Evolutionary conservation across 129 eudicot species (phyloP).

Genomic region (Arctium minus): DNA sequence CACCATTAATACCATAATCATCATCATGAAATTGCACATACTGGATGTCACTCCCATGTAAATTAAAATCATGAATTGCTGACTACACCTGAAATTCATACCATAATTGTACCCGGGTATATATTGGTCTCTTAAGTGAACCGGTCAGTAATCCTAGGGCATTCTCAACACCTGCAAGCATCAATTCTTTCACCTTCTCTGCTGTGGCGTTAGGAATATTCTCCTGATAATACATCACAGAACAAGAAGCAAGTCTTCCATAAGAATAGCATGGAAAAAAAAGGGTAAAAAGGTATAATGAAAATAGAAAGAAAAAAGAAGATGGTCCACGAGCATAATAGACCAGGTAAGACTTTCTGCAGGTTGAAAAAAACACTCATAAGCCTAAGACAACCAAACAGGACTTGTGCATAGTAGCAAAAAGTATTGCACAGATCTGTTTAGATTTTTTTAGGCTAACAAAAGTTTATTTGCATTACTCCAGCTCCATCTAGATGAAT

Average conservation of each 20-base stretch:
- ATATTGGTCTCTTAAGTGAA: conserved; percentile 71
- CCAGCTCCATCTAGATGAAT: neutral
- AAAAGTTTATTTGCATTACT: neutral
- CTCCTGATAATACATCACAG: conserved; percentile 49
- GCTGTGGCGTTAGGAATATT: conserved; percentile 79
- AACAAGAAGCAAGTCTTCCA: neutral
- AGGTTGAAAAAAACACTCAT: neutral
- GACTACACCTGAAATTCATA: conserved; percentile 25
- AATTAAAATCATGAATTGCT: neutral
- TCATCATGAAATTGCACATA: neutral
- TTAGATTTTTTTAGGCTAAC: neutral
- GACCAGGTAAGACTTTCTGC: neutral
- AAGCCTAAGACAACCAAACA: no score
- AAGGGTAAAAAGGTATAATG: neutral
- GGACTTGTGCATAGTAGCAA: no score
- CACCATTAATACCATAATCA: neutral
- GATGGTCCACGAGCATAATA: neutral
- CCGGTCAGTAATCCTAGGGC: conserved; percentile 65
- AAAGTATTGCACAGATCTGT: neutral
- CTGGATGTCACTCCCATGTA: neutral
- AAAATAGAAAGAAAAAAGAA: neutral
- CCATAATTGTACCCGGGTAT: conserved; percentile 81
- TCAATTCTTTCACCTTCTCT: conserved; percentile 79
- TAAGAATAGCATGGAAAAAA: neutral
- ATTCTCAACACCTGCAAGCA: conserved; percentile 84